Evolutionary conservation across 2,329 filamentous ascomycete genomes (phyloP).

Genomic region (Colletotrichum magnum): DNA sequence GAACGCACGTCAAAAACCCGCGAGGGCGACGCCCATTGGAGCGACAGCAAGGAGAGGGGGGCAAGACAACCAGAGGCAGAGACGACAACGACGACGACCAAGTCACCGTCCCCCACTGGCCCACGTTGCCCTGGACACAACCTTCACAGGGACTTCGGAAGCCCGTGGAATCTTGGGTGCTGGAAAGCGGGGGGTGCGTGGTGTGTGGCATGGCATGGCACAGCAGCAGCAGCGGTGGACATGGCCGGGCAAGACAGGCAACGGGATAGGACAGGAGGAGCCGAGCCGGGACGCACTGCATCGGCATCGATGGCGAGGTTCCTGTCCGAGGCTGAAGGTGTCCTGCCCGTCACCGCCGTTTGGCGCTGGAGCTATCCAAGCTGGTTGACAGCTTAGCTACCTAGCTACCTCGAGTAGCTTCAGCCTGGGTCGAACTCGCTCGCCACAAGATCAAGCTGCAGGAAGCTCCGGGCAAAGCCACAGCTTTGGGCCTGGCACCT

Average conservation of each 20-base stretch:
- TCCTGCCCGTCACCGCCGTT: constrained; percentile 9
- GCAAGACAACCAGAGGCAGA: constrained; percentile 20
- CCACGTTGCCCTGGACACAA: constrained; percentile 34
- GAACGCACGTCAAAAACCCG: constrained; percentile 37
- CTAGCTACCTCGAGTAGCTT: neutral
- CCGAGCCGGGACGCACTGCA: constrained; percentile 14
- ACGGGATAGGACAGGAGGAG: constrained; percentile 16
- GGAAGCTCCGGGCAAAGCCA: constrained; percentile 11
- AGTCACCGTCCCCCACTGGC: constrained; percentile 38
- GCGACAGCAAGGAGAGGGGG: constrained; percentile 15
- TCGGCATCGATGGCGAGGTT: constrained; percentile 20
- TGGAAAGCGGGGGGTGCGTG: constrained; percentile 29
- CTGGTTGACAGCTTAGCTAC: constrained; percentile 1
- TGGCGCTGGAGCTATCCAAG: constrained; percentile 33
- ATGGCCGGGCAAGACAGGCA: constrained; percentile 11
- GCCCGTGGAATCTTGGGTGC: constrained; percentile 37
- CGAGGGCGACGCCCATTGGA: constrained; percentile 31
- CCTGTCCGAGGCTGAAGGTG: neutral
- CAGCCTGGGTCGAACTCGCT: neutral
- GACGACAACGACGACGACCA: constrained; percentile 27
- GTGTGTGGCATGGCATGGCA: constrained; percentile 25
- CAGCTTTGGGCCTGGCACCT: constrained; percentile 2
- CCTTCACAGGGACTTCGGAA: constrained; percentile 29
- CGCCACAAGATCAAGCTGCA: constrained; percentile 10
- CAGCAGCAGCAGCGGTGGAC: no score